Percentiles rank a stretch among this genome's conserved stretches.
phyloP scores from a whole-genome alignment of 495 filamentous ascomycete genomes.

The Cladorrhinum samala region DNA sequence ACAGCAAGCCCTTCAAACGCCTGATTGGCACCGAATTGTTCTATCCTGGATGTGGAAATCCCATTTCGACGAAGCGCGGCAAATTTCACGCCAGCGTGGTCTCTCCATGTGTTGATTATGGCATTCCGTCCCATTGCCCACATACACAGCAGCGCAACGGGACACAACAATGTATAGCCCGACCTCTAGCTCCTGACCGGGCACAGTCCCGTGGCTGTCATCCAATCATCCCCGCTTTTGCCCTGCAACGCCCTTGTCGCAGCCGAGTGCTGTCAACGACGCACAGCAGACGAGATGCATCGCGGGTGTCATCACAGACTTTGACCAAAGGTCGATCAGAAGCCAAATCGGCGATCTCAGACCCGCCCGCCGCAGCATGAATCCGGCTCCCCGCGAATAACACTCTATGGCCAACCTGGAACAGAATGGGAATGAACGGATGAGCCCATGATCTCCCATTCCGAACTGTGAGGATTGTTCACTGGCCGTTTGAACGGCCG shows the following conservation, averaged over 20 bases:
- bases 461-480: not conserved
- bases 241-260: not conserved
- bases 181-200: not conserved
- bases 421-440: constrained; percentile 2
- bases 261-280: not conserved
- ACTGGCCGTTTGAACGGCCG: constrained; percentile 4
- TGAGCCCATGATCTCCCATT: not conserved
- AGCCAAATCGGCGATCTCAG: not conserved
- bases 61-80: constrained; percentile 13
- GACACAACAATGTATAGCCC: not conserved
- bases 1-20: not conserved
- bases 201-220: not conserved
- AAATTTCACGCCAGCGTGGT: constrained; percentile 4
- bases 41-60: constrained; percentile 17
- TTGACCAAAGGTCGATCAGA: not conserved
- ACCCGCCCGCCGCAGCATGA: not conserved
- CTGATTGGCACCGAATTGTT: constrained; percentile 6
- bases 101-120: not conserved
- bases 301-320: not conserved
- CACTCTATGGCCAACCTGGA: not conserved
- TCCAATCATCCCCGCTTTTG: not conserved
- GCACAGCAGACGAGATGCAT: not conserved
- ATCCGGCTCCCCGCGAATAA: constrained; percentile 9
- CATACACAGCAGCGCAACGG: too few species aligned
- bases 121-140: not conserved